Percentiles rank a stretch among this genome's conserved stretches.
Evolutionary conservation across 108 stramenopile genomes (phyloP).

Genomic region (Chaetoceros muelleri): DNA sequence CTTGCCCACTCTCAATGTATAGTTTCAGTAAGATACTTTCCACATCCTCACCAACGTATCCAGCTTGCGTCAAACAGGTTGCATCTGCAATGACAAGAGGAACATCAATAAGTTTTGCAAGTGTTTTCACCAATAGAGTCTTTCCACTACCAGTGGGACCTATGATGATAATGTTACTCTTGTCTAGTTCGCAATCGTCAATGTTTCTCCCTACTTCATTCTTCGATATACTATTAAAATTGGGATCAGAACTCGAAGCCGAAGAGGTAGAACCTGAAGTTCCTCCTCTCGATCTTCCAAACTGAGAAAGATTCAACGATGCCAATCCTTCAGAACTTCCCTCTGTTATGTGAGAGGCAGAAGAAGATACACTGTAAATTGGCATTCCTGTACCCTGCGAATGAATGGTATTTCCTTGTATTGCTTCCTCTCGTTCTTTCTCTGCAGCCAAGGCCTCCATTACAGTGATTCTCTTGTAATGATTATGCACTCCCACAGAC

Average conservation of each 20-base stretch:
- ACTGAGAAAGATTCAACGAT: constrained; percentile 64
- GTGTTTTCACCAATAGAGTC: constrained; percentile 89
- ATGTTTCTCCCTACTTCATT: constrained; percentile 48
- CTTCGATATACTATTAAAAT: constrained; percentile 45
- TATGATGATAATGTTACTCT: constrained; percentile 91
- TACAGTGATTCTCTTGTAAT: constrained; percentile 85
- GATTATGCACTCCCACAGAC: constrained; percentile 93
- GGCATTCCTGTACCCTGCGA: constrained; percentile 8
- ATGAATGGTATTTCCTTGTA: constrained; percentile 7
- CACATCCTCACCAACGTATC: constrained; percentile 99
- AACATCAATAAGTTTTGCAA: constrained; percentile 89
- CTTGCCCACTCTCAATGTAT: constrained; percentile 89
- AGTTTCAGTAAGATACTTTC: constrained; percentile 90
- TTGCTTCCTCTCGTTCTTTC: constrained; percentile 12
- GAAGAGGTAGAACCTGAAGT: constrained; percentile 9
- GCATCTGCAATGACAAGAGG: constrained; percentile 94
- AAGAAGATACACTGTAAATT: not conserved
- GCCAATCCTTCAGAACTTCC: constrained; percentile 27
- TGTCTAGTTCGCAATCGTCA: constrained; percentile 86
- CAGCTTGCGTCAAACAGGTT: constrained; percentile 94
- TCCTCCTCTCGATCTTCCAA: constrained; percentile 24
- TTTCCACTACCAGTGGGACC: constrained; percentile 89
- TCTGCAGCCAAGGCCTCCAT: constrained; percentile 43
- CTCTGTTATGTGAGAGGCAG: constrained; percentile 5
- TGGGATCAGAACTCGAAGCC: constrained; percentile 13